Base-by-base conservation (phyloP, 208 protist genomes). In the Perkinsela sp. region DNA sequence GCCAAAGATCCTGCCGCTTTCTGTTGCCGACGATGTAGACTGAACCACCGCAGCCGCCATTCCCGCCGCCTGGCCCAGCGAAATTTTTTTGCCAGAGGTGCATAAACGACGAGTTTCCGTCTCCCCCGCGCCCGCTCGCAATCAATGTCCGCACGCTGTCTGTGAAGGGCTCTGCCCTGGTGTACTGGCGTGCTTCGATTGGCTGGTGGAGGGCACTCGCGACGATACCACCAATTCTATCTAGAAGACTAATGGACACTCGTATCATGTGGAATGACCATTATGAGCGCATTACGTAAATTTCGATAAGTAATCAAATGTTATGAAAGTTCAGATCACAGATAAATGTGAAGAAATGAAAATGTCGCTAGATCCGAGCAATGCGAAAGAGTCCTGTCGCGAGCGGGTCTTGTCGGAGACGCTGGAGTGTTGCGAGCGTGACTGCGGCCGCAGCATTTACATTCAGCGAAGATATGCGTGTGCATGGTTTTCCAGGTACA, bases 41-140 rank as follows among this genome's bases (percentile, higher is more conserved):
- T 48, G 79, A 82, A 0, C 87, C 87, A n/a, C 87, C 87, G 69
- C 85, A 87, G 29, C 87, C 87, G 31, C 87, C 87, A 69, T 92
- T 92, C 30, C 87, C 87, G 40, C 87, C 87, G 31, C 85, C 87
- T n/a, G 87, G 87, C 16, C 87, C 87, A 2, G 85, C 87, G 69
- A 92, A 84, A 71, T 92, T 85, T 70, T 92, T 89, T 28, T 81
- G 78, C 71, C 88, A 81, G 67, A 85, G 80, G 72, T 92, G 87
- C 1, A 80, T 72, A 83, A 92, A 90, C 68, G 89, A 77, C 72
- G 85, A 89, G 1, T 83, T 84, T 0, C 87, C 87, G 71, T 92
- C 87, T 0, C 87, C 87, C 48, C 87, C 87, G 1, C 74, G 73
- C 0, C 87, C 87, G 68, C 85, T 90, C 30, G 82, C 83, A 1